phyloP scores from a whole-genome alignment of 495 filamentous ascomycete genomes.

The Penicillium ucsense region DNA sequence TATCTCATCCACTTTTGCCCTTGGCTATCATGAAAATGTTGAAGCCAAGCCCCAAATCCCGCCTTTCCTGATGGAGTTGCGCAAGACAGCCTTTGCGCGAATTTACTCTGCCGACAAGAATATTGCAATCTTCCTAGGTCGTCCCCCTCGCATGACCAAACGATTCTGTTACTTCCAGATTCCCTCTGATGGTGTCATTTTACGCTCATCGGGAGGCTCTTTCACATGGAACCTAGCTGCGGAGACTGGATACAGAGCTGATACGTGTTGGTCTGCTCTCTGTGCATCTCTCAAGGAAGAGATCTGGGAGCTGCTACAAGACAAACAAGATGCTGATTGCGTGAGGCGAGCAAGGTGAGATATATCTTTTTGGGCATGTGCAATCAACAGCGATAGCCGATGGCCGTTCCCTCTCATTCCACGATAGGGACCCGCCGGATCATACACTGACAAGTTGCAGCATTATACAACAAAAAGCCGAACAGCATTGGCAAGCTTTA shows the following conservation, averaged over 20 bases:
- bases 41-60: constrained; percentile 20
- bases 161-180: constrained; percentile 33
- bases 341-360: constrained; percentile 14
- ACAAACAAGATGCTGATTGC: constrained; percentile 17
- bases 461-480: constrained; percentile 14
- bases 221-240: constrained; percentile 13
- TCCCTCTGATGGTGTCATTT: constrained; percentile 8
- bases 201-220: background rate
- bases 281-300: constrained; percentile 33
- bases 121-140: constrained; percentile 34
- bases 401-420: too few relatives aligned
- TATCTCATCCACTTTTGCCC: constrained; percentile 32
- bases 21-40: constrained; percentile 35
- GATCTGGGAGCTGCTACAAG: constrained; percentile 27
- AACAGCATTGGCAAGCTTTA: constrained; percentile 17
- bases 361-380: background rate
- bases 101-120: constrained; percentile 39
- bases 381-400: too few relatives aligned
- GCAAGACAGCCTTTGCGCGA: constrained; percentile 29
- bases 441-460: background rate
- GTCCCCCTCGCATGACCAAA: constrained; percentile 32
- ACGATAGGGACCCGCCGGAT: too few relatives aligned
- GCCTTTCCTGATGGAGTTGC: constrained; percentile 25
- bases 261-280: constrained; percentile 32
- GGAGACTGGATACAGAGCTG: constrained; percentile 20